Conservation (phyloP, 176 grass and related monocot genomes). For the Ampelocalamus luodianensis region DNA sequence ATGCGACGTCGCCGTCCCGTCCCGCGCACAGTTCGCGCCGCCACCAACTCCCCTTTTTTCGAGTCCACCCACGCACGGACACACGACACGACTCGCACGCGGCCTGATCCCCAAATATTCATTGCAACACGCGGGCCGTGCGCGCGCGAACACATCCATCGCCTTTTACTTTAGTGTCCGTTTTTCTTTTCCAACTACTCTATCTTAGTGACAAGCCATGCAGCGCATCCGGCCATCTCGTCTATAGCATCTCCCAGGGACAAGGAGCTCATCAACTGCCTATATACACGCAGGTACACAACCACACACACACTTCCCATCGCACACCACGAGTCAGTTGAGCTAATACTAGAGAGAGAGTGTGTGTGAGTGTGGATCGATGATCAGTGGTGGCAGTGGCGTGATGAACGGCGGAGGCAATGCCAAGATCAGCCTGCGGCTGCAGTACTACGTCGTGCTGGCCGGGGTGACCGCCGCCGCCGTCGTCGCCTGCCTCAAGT, state of each 20-base stretch:
- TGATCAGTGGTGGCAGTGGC: background rate
- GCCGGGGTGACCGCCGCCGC: conserved; percentile 17
- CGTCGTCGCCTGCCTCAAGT: conserved; percentile 42
- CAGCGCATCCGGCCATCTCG: background rate
- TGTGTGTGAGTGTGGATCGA: background rate
- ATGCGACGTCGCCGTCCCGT: conserved; percentile 46
- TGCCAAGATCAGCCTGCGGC: conserved; percentile 38
- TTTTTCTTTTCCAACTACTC: background rate
- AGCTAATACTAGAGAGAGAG: background rate
- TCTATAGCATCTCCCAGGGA: background rate
- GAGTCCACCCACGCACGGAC: background rate
- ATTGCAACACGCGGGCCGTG: conserved; percentile 7
- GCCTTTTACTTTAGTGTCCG: background rate
- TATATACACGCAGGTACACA: background rate
- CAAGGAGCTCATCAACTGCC: background rate
- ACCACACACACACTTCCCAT: background rate
- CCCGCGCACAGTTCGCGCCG: background rate
- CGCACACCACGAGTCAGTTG: background rate
- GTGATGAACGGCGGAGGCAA: background rate
- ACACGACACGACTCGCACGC: no score
- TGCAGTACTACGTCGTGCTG: conserved; percentile 55
- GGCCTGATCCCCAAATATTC: background rate
- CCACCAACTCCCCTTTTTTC: conserved; percentile 25
- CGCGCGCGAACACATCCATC: background rate
- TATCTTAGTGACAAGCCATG: background rate